Conservation (phyloP, 2,329 filamentous ascomycete genomes). For the Diaporthe eres region DNA sequence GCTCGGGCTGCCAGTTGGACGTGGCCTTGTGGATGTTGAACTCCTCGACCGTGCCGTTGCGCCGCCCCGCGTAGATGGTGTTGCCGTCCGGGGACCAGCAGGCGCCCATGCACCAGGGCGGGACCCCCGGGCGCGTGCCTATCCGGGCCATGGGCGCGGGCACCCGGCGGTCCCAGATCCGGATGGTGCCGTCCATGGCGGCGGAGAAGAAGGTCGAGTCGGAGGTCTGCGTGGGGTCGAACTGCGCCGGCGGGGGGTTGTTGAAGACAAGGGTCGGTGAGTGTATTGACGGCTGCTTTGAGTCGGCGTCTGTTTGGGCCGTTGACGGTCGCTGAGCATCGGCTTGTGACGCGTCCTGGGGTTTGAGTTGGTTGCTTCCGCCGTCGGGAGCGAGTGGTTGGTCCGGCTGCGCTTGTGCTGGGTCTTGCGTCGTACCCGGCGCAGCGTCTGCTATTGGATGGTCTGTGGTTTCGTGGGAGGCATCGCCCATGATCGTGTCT, state of each 20-base stretch:
- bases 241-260: constrained; percentile 55
- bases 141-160: constrained; percentile 85
- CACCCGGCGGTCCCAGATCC: constrained; percentile 92
- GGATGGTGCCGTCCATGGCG: constrained; percentile 86
- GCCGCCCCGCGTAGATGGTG: constrained; percentile 90
- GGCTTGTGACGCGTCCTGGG: constrained; percentile 40
- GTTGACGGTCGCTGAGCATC: constrained; percentile 16
- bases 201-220: constrained; percentile 90
- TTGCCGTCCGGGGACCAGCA: constrained; percentile 98
- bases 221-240: constrained; percentile 72
- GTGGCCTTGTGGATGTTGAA: constrained; percentile 85
- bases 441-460: constrained; percentile 31
- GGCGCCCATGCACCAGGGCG: constrained; percentile 97
- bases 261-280: constrained; percentile 56
- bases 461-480: constrained; percentile 25
- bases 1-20: constrained; percentile 73
- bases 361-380: constrained; percentile 13
- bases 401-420: background rate
- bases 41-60: constrained; percentile 95
- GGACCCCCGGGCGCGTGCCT: constrained; percentile 78
- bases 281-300: constrained; percentile 33
- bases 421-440: constrained; percentile 38
- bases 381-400: constrained; percentile 12
- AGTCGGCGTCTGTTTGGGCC: constrained; percentile 40
- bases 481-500: constrained; percentile 53